Conservation (phyloP, 1,284 basidiomycete species). For the Omphalotus olearius region DNA sequence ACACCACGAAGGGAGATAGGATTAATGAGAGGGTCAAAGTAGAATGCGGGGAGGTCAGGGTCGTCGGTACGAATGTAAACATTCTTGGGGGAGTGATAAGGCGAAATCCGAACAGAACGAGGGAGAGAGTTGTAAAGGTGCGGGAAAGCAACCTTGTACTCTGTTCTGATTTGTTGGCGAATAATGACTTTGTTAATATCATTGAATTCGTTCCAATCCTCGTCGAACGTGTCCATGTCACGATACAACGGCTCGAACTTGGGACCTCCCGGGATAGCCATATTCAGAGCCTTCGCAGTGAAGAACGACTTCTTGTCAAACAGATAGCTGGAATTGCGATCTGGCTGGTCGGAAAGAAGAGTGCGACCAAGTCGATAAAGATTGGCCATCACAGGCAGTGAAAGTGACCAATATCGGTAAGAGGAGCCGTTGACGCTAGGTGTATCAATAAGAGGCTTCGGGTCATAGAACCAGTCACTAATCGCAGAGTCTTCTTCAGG, state of each 20-base stretch:
- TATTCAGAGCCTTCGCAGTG: conserved; percentile 96
- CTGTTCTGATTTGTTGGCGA: conserved; percentile 96
- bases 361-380: conserved; percentile 94
- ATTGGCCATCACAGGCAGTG: conserved; percentile 94
- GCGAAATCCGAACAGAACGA: conserved; percentile 88
- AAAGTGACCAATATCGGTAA: conserved; percentile 91
- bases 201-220: conserved; percentile 99
- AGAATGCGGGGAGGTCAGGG: conserved; percentile 98
- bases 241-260: conserved; percentile 95
- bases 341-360: conserved; percentile 88
- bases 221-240: conserved; percentile 96
- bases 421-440: conserved; percentile 88
- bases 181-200: conserved; percentile 99
- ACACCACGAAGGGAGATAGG: conserved; percentile 89
- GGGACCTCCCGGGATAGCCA: conserved; percentile 98
- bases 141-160: conserved; percentile 99
- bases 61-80: conserved; percentile 99
- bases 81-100: conserved; percentile 94
- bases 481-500: conserved; percentile 93
- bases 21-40: conserved; percentile 98
- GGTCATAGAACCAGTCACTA: conserved; percentile 98
- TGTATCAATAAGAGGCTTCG: conserved; percentile 90
- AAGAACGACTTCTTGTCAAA: conserved; percentile 99
- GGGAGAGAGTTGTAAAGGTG: conserved; percentile 99
- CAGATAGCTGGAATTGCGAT: conserved; percentile 86